Conservation (phyloP, 257 asterid species). For the Apocynum venetum region DNA sequence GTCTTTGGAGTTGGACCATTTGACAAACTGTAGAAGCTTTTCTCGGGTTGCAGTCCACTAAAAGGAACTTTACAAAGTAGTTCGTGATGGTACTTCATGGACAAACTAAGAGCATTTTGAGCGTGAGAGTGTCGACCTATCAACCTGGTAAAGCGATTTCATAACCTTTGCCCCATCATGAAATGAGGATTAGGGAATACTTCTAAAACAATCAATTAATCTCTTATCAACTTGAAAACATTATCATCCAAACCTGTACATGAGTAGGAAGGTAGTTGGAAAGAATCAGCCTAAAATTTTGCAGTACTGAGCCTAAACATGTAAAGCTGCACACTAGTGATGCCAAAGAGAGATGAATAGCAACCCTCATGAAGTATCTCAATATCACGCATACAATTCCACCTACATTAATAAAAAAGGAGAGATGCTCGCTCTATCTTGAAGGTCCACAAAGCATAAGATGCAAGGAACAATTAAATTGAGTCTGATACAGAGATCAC, state of each 20-base stretch:
- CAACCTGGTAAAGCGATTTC: conserved; percentile 10
- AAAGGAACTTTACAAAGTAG: conserved; percentile 13
- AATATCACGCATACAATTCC: background rate
- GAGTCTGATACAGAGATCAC: background rate
- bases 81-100: conserved; percentile 12
- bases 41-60: conserved; percentile 8
- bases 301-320: background rate
- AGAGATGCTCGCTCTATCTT: background rate
- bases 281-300: background rate
- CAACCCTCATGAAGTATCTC: background rate
- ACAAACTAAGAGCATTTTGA: background rate
- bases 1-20: background rate
- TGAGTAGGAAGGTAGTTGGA: too few species aligned
- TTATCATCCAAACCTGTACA: too few species aligned
- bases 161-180: background rate
- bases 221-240: too few species aligned
- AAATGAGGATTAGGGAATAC: background rate
- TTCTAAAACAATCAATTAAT: background rate
- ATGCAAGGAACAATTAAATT: background rate
- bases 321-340: too few species aligned
- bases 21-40: conserved; percentile 14
- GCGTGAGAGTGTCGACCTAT: background rate
- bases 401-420: background rate
- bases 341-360: background rate
- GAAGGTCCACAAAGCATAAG: background rate